Base-by-base conservation (phyloP, 306 rosid species). In the Prunus mira region DNA sequence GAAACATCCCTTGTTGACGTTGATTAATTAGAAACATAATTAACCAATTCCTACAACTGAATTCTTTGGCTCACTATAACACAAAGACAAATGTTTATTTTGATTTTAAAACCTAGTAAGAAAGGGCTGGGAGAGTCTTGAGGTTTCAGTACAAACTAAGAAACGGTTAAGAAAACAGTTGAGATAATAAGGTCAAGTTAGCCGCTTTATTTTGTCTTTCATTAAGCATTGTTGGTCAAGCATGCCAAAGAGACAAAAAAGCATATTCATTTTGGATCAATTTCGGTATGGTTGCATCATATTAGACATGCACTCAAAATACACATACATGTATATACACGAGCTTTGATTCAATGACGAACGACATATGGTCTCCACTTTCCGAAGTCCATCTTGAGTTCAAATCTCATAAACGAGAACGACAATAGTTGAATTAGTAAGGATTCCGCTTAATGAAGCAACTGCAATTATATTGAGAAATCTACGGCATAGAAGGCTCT, bases 111-210 rank as follows among this genome's bases (percentile, higher is more conserved):
- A 34, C 41, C 41, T 34, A 5, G 41, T 5, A 34, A 34, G 41
- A 5, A 34, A 38, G 9, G 43, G 43, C 9, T 38, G 43, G 9
- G 43, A 38, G 43, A 7, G 43, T 1, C 43, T 38, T 19, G 27
- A n/a, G 19, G 61, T 55, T 56, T 56, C 25, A 17, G 54, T 27
- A 28, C 60, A 77, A 65, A 77, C 69, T 74, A 73, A 73, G 77
- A 55, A 77, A 67, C 67, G 30, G 30, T 28, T 28, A 28, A 28
- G 30, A 28, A 28, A 28, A 28, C 30, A 1, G 69, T 78, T 62
- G 79, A 18, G 76, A 67, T 18, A 34, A n/a, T 27, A 3, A 28
- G 30, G 30, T 28, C 30, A 28, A 28, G 41, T 45, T 38, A 22
- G 34, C 20, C 32, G 1, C 20, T 9, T 72, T 10, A 20, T 81